Conservation (phyloP, 1,284 basidiomycete genomes). For the Apiotrichum gracile region DNA sequence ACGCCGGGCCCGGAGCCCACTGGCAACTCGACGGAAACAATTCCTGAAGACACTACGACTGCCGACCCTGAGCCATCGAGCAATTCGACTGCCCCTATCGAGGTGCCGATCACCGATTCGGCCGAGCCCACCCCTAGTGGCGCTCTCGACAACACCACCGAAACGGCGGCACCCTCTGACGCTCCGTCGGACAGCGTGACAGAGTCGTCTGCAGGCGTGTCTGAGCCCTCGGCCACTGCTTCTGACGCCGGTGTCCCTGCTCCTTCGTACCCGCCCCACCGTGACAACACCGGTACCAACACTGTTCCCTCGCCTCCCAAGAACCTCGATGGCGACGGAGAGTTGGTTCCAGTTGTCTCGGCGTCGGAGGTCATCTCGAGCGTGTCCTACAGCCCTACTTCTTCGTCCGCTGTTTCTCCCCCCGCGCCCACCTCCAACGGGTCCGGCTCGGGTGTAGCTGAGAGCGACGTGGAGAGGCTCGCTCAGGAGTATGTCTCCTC, state of each 20-base stretch:
- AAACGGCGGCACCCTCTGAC: too few species aligned
- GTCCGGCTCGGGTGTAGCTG: not conserved
- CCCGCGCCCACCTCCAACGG: not conserved
- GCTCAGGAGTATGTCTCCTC: conserved; percentile 30
- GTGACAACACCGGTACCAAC: conserved; percentile 21
- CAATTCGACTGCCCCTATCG: too few species aligned
- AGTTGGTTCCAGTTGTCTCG: conserved; percentile 27
- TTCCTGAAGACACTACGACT: not conserved
- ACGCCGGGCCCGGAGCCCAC: not conserved
- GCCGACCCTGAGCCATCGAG: not conserved
- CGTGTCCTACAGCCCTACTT: conserved; percentile 39
- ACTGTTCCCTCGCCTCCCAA: conserved; percentile 28
- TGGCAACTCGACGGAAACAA: not conserved
- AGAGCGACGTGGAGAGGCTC: conserved; percentile 23
- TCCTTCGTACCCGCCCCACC: conserved; percentile 7
- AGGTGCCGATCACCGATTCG: too few species aligned
- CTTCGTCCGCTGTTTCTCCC: not conserved
- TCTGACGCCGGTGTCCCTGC: conserved; percentile 11
- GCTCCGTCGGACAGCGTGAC: not conserved
- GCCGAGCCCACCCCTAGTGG: not conserved
- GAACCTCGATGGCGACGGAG: conserved; percentile 14
- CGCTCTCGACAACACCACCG: too few species aligned
- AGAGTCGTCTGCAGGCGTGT: too few species aligned
- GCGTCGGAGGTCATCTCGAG: conserved; percentile 25
- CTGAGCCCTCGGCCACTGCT: not conserved